phyloP scores from a whole-genome alignment of 1,284 basidiomycete species.

The Entoloma clypeatum region DNA sequence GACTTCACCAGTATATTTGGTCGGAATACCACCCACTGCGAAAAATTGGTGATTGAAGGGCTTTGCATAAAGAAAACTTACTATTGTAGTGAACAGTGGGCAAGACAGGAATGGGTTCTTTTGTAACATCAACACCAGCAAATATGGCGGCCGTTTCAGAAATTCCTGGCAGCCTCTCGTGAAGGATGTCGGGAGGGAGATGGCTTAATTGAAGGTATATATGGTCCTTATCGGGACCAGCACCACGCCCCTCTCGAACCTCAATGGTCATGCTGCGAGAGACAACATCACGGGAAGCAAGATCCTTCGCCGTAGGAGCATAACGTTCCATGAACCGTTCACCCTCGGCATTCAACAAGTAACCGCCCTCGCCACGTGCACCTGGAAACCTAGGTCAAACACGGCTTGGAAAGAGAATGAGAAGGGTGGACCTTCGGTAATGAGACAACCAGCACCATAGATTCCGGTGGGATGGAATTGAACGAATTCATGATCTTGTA shows the following conservation, averaged over 20 bases:
- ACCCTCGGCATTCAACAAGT: constrained; percentile 97
- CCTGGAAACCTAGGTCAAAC: constrained; percentile 45
- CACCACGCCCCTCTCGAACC: constrained; percentile 98
- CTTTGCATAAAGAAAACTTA: constrained; percentile 37
- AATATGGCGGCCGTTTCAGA: constrained; percentile 99
- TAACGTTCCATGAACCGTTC: constrained; percentile 99
- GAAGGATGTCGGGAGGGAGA: constrained; percentile 92
- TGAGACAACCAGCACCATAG: constrained; percentile 98
- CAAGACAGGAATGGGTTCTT: constrained; percentile 97
- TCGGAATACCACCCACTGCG: constrained; percentile 98
- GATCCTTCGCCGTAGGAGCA: constrained; percentile 98
- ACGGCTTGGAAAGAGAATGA: background rate
- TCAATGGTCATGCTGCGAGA: constrained; percentile 99
- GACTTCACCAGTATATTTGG: constrained; percentile 97
- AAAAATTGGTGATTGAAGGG: constrained; percentile 16
- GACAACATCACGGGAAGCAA: constrained; percentile 99
- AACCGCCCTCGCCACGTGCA: constrained; percentile 99
- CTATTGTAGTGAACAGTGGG: constrained; percentile 97
- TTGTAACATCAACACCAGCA: constrained; percentile 98
- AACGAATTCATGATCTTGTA: constrained; percentile 98
- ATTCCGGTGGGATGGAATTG: constrained; percentile 99
- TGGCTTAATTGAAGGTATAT: constrained; percentile 97
- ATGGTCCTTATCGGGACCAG: constrained; percentile 98
- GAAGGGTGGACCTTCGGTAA: constrained; percentile 79
- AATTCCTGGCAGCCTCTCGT: constrained; percentile 98